phyloP scores from a whole-genome alignment of 805 yeast genomes.

The Metschnikowia baotianmanensis region DNA sequence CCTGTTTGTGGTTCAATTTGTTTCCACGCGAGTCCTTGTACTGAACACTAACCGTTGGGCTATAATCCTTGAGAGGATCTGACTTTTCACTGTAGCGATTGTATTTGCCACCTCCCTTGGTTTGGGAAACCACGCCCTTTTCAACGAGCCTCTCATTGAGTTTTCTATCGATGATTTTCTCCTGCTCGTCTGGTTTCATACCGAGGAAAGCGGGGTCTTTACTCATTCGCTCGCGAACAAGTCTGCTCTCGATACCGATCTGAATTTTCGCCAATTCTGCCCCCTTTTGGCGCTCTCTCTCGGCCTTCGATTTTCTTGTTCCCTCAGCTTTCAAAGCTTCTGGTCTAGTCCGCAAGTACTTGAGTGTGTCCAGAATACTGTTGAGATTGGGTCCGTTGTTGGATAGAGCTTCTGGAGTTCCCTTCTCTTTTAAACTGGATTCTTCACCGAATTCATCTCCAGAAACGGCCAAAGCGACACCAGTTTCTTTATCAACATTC shows the following conservation, averaged over 20 bases:
- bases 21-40: constrained; percentile 68
- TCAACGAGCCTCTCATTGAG: constrained; percentile 30
- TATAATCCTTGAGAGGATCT: constrained; percentile 30
- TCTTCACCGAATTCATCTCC: background rate
- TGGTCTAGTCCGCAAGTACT: constrained; percentile 12
- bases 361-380: constrained; percentile 17
- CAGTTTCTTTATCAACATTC: too few relatives aligned
- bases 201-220: constrained; percentile 25
- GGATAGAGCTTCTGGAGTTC: background rate
- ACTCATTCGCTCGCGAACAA: constrained; percentile 29
- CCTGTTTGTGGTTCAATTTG: constrained; percentile 59
- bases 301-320: constrained; percentile 9
- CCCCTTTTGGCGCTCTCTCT: constrained; percentile 25
- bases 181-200: constrained; percentile 30
- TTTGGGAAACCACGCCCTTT: constrained; percentile 25
- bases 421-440: background rate
- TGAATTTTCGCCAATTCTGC: constrained; percentile 31
- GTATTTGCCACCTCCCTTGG: constrained; percentile 10
- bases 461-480: background rate
- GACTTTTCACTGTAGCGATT: constrained; percentile 4
- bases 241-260: constrained; percentile 33
- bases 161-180: constrained; percentile 22
- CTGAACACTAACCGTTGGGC: constrained; percentile 49
- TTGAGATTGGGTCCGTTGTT: constrained; percentile 6
- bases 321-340: background rate